Conservation (phyloP, 129 eudicot species). For the Pulicaria dysenterica region DNA sequence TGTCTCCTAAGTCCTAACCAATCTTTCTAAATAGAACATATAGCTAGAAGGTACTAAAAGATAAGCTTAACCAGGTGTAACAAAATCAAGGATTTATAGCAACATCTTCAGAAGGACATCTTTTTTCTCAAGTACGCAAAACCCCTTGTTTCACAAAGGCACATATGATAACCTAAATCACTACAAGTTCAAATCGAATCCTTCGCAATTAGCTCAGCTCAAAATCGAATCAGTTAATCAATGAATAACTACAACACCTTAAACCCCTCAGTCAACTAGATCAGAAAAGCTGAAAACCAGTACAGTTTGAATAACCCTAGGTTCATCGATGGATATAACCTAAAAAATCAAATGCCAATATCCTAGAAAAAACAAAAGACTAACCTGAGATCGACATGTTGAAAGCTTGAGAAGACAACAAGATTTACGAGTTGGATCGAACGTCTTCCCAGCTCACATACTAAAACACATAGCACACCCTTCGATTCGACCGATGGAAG, state of each 20-base stretch:
- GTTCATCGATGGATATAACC: neutral
- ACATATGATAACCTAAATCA: neutral
- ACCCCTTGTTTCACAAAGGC: neutral
- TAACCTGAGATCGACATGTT: constrained; percentile 32
- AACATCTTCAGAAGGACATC: neutral
- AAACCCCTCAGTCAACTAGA: constrained; percentile 2
- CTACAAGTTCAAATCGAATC: neutral
- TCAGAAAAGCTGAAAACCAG: neutral
- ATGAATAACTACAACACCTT: neutral
- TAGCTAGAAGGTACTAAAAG: constrained; percentile 15
- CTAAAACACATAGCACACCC: constrained; percentile 5
- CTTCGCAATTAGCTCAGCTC: constrained; percentile 4
- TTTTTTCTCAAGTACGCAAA: constrained; percentile 5
- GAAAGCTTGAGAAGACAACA: constrained; percentile 29
- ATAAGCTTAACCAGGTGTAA: constrained; percentile 9
- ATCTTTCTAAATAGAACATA: constrained; percentile 10
- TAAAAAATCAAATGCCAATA: constrained; percentile 4
- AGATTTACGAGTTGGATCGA: constrained; percentile 24
- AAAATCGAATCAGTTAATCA: constrained; percentile 11
- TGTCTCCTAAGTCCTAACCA: neutral
- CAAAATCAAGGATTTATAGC: neutral
- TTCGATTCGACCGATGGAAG: neutral
- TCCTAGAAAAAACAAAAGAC: neutral
- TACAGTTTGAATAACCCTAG: neutral
- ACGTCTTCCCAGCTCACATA: constrained; percentile 14